These are phyloP conservation scores for Asterophora lycoperdoides DNA, from an alignment of 768 basidiomycete species.

Conservation along the genomic window DNA sequence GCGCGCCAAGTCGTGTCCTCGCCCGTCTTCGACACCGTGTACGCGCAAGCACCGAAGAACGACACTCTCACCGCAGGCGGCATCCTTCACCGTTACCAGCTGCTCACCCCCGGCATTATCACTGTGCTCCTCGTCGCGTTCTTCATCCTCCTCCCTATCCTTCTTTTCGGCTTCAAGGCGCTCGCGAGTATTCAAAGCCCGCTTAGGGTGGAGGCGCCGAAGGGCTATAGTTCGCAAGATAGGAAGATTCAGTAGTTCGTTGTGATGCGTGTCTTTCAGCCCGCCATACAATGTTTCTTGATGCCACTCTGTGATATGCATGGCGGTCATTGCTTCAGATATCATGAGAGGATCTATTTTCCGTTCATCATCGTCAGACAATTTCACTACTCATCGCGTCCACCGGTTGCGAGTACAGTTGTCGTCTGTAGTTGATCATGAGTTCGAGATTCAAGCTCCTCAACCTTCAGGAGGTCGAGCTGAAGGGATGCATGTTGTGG, in stretches of 20 bases:
- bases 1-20: constrained; percentile 11
- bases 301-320: no score
- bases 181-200: constrained; percentile 75
- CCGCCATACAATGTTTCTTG: no score
- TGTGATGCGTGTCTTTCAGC: no score
- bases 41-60: constrained; percentile 22
- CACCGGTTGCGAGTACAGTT: no score
- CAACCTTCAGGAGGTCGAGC: no score
- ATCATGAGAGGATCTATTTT: no score
- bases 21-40: constrained; percentile 13
- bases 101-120: constrained; percentile 75
- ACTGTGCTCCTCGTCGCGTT: constrained; percentile 56
- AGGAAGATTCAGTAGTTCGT: constrained; percentile 76
- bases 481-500: no score
- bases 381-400: no score
- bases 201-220: constrained; percentile 56
- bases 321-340: no score
- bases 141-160: constrained; percentile 63
- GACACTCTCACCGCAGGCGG: constrained; percentile 45
- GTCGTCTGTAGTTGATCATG: no score
- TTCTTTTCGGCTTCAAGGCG: constrained; percentile 60
- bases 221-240: constrained; percentile 62
- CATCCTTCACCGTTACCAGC: constrained; percentile 69
- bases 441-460: no score
- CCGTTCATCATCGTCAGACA: no score